phyloP scores from a whole-genome alignment of 805 yeast genomes.

The Candida xyloterini region DNA sequence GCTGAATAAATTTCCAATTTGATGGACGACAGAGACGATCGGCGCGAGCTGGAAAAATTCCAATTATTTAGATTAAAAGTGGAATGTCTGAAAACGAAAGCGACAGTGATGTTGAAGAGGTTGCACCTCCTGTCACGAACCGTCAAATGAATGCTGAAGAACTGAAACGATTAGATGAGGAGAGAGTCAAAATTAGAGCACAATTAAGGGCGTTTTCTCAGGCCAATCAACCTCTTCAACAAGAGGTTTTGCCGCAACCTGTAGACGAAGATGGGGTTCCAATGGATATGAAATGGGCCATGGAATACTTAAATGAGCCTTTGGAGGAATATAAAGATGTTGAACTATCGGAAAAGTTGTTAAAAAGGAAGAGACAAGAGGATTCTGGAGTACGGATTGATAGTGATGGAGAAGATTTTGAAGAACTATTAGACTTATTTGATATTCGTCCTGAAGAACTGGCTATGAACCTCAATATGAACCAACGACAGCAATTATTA shows the following conservation, averaged over 20 bases:
- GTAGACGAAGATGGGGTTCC: slow-evolving; percentile 22
- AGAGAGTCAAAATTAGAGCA: slow-evolving; percentile 6
- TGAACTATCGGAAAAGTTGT: slow-evolving; percentile 21
- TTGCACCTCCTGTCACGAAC: slow-evolving; percentile 6
- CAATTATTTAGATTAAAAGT: neutral
- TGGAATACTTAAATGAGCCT: slow-evolving; percentile 24
- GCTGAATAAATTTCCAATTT: neutral
- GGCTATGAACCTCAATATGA: slow-evolving; percentile 40
- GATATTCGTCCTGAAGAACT: slow-evolving; percentile 33
- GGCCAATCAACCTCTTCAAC: slow-evolving; percentile 3
- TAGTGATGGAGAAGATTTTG: slow-evolving; percentile 30
- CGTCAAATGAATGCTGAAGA: slow-evolving; percentile 12
- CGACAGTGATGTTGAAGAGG: slow-evolving; percentile 6
- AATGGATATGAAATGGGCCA: slow-evolving; percentile 26
- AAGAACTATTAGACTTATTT: slow-evolving; percentile 29
- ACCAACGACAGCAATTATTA: slow-evolving; percentile 59
- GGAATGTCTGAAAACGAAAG: slow-evolving; percentile 6
- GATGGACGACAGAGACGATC: slow-evolving; percentile 5
- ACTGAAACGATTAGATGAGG: slow-evolving; percentile 11
- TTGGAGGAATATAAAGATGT: slow-evolving; percentile 22
- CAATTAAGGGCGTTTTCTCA: slow-evolving; percentile 10
- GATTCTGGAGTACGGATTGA: slow-evolving; percentile 28
- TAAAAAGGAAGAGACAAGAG: slow-evolving; percentile 27
- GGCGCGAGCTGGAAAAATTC: slow-evolving; percentile 1
- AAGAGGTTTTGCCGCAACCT: slow-evolving; percentile 5